A percentile compares a stretch with the other conserved stretches of the same genome.
phyloP scores from a whole-genome alignment of 1,284 basidiomycete genomes.

The Naganishia cerealis region DNA sequence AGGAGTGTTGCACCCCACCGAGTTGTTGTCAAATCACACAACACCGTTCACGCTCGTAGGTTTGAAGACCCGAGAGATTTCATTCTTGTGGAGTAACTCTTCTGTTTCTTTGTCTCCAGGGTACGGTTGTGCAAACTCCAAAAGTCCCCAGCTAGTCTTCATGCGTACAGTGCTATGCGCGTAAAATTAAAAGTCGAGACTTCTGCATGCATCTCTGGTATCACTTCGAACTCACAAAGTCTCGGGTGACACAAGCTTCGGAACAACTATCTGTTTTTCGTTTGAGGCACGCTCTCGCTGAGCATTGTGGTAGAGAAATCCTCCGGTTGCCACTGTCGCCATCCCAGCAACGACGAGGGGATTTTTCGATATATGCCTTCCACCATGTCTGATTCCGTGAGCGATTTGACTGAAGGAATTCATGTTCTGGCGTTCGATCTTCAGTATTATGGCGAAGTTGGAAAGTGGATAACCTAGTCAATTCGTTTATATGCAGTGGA shows the following conservation, averaged over 20 bases:
- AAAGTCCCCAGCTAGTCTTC: conserved; percentile 10
- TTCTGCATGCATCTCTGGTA: not conserved
- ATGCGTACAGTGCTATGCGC: conserved; percentile 15
- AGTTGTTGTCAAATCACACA: conserved; percentile 69
- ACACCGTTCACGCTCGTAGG: conserved; percentile 44
- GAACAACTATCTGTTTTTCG: not conserved
- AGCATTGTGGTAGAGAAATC: conserved; percentile 15
- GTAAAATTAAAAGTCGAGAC: not conserved
- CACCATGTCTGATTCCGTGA: not conserved
- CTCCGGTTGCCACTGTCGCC: conserved; percentile 10
- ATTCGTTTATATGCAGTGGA: not conserved
- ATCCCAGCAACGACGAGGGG: conserved; percentile 10
- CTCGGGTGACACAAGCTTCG: not conserved
- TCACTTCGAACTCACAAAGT: conserved; percentile 12
- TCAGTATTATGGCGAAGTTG: not conserved
- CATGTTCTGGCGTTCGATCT: conserved; percentile 1
- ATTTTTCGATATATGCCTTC: not conserved
- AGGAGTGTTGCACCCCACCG: conserved; percentile 78
- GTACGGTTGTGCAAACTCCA: conserved; percentile 9
- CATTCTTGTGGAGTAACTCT: conserved; percentile 7
- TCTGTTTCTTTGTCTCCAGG: not conserved
- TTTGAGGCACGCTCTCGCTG: not conserved
- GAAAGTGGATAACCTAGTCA: no score
- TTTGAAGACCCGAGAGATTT: conserved; percentile 1
- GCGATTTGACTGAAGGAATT: not conserved